These are phyloP conservation scores for Priceomyces fermenticarens DNA, from an alignment of 805 yeast species.

Conservation along the genomic window DNA sequence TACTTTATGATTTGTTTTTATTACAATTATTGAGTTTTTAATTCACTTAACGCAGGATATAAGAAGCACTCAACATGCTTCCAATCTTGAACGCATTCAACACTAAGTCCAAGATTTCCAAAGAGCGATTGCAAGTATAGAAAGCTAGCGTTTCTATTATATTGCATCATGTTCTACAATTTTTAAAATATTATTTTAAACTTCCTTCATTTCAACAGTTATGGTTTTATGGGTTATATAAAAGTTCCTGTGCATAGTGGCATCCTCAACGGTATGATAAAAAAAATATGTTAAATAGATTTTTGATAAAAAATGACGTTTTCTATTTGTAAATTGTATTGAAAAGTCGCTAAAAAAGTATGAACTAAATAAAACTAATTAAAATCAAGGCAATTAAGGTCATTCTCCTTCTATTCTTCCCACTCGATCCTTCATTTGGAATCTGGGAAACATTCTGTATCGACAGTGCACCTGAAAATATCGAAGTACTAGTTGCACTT, in stretches of 20 bases:
- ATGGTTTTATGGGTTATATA: constrained; percentile 13
- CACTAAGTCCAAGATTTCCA: constrained; percentile 11
- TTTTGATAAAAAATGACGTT: background rate
- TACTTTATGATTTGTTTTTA: constrained; percentile 4
- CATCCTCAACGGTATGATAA: constrained; percentile 51
- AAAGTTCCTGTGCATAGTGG: constrained; percentile 36
- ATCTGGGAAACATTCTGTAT: too few species aligned
- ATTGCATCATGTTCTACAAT: background rate
- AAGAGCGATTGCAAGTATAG: constrained; percentile 3
- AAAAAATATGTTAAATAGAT: background rate
- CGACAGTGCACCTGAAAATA: too few species aligned
- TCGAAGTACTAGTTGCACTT: too few species aligned
- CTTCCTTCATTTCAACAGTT: constrained; percentile 29
- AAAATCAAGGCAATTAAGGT: background rate
- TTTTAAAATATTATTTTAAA: constrained; percentile 3
- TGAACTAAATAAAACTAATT: background rate
- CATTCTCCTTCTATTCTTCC: too few species aligned
- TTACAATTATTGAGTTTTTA: constrained; percentile 7
- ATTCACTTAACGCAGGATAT: constrained; percentile 22
- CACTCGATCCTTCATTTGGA: too few species aligned
- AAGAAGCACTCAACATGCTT: constrained; percentile 35
- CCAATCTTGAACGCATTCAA: constrained; percentile 22
- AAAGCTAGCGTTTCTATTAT: background rate
- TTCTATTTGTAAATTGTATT: background rate
- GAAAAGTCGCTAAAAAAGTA: background rate